Base-by-base conservation (phyloP, 2,329 filamentous ascomycete species). In the Pestalotiopsis sp. region DNA sequence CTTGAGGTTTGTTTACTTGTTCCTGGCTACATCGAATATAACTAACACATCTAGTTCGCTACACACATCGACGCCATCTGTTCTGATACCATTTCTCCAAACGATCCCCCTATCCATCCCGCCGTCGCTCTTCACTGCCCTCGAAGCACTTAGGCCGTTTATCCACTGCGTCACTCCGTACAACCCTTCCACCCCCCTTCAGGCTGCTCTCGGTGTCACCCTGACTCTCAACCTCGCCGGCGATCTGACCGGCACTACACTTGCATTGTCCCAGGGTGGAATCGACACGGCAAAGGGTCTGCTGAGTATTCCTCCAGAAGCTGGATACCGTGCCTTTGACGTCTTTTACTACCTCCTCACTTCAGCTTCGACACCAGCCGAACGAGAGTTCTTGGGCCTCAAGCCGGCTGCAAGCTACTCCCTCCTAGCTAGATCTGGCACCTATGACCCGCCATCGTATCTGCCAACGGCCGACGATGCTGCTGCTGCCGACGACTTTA, bases 321-420 rank as follows among this genome's bases (percentile, higher is more conserved):
- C 90, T 6, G 96, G 96, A 13, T 94, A 94, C 80, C 91, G 96
- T 71, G 96, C 95, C 3, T 99, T 99, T 74, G 95, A 99, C 77
- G 96, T 97, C 64, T 98, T 99, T 78, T 98, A 99, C 83, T 98
- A 98, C 76, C 89, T 99, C 0, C 86, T 98, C 57, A 97, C 95
- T 0, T 94, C 93, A n/a, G 92, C 93, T 0, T 97, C 96, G 0
- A 96, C 93, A 1, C 90, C 92, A 4, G 91, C 94, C 1, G 96
- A 99, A 82, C 87, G 94, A 68, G 95, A 98, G 78, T 97, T 95
- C 70, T 83, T 99, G 14, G 90, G 92, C 31, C 87, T 99, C 38
- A 92, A 94, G 80, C 85, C 90, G 9, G 89, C 93, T 2, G 92
- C 93, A 4, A 86, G 88, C 58, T 99, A 98, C 79, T 82, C 90